These are phyloP conservation scores for Acacia crassicarpa DNA, from an alignment of 306 rosid species.

Conservation along the genomic window DNA sequence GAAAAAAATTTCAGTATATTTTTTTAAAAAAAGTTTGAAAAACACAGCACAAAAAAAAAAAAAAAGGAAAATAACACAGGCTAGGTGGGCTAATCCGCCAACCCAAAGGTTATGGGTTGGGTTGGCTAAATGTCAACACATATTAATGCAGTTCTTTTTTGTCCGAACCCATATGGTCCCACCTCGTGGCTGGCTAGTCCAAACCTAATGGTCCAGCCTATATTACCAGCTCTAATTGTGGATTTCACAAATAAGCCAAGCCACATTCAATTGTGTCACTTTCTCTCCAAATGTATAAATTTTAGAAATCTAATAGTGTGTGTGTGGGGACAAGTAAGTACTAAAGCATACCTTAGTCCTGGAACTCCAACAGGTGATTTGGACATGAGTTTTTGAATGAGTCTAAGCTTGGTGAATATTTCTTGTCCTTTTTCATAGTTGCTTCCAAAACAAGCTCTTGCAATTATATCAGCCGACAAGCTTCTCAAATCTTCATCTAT, in stretches of 20 bases:
- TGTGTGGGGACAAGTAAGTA: neutral
- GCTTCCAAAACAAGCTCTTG: constrained; percentile 74
- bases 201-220: too few relatives aligned
- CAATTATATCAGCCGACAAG: constrained; percentile 65
- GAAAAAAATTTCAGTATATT: too few relatives aligned
- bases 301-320: neutral
- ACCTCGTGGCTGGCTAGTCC: too few relatives aligned
- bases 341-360: constrained; percentile 47
- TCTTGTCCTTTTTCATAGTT: constrained; percentile 58
- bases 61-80: too few relatives aligned
- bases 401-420: constrained; percentile 62
- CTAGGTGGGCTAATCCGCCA: too few relatives aligned
- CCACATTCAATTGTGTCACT: neutral
- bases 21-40: too few relatives aligned
- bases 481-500: constrained; percentile 52
- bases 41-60: too few relatives aligned
- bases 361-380: constrained; percentile 52
- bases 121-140: too few relatives aligned
- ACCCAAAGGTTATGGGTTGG: too few relatives aligned
- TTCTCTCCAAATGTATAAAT: neutral
- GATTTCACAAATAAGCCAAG: neutral
- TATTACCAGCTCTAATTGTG: neutral
- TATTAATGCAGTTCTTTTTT: too few relatives aligned
- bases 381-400: constrained; percentile 55
- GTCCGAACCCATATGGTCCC: too few relatives aligned